phyloP scores from a whole-genome alignment of 1,284 basidiomycete genomes.

The Malassezia caprae region DNA sequence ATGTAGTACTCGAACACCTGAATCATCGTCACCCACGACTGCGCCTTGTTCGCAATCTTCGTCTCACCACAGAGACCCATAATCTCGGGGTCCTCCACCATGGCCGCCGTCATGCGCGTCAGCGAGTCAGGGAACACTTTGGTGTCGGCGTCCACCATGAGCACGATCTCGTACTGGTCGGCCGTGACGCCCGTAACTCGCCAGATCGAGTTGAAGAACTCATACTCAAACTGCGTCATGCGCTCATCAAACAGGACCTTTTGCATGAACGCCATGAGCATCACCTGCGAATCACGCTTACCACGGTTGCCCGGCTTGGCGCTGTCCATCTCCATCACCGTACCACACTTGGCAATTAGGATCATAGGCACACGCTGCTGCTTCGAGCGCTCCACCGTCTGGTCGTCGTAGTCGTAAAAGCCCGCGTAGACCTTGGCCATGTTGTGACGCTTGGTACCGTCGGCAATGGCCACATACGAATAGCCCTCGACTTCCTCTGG shows the following conservation, averaged over 20 bases:
- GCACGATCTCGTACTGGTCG: conserved; percentile 50
- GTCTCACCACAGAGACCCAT: conserved; percentile 53
- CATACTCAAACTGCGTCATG: conserved; percentile 52
- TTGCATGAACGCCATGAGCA: conserved; percentile 52
- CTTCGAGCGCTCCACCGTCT: conserved; percentile 81
- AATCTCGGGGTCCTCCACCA: conserved; percentile 52
- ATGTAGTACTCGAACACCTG: conserved; percentile 94
- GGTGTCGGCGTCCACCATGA: conserved; percentile 52
- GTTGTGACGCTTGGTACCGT: conserved; percentile 97
- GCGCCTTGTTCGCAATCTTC: conserved; percentile 52
- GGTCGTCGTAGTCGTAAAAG: conserved; percentile 89
- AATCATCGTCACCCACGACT: conserved; percentile 53
- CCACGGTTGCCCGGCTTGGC: conserved; percentile 95
- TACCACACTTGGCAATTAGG: conserved; percentile 68
- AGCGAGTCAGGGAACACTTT: conserved; percentile 51
- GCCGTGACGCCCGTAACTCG: conserved; percentile 50
- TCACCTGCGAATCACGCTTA: conserved; percentile 92
- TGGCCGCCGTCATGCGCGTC: conserved; percentile 51
- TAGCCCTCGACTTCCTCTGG: conserved; percentile 80
- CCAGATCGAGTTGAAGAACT: conserved; percentile 52
- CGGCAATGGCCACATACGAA: conserved; percentile 95
- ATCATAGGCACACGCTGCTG: conserved; percentile 94
- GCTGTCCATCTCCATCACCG: conserved; percentile 70
- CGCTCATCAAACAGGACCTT: conserved; percentile 53
- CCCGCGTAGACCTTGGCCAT: conserved; percentile 98